Conservation (phyloP, 169 alveolate species). For the Miamiensis avidus region DNA sequence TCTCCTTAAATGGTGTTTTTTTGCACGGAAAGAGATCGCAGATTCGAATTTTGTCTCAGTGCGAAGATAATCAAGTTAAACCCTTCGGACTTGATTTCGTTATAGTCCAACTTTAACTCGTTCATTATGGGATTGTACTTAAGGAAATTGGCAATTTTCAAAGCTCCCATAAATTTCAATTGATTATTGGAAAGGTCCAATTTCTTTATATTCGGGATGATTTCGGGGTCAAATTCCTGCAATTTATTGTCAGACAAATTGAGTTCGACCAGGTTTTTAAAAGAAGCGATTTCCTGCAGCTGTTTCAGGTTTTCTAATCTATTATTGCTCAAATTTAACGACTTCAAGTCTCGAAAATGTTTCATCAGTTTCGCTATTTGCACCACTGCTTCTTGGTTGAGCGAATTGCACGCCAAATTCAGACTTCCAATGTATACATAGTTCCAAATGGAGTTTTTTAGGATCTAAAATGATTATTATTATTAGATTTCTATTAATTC, state of each 20-base stretch:
- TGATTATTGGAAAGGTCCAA: not conserved
- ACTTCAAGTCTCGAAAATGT: no score
- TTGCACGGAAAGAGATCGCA: not conserved
- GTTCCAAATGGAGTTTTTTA: no score
- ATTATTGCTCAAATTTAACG: no score
- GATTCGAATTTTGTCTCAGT: not conserved
- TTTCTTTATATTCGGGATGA: not conserved
- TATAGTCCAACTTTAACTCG: not conserved
- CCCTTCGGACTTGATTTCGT: not conserved
- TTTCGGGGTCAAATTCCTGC: not conserved
- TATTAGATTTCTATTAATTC: no score
- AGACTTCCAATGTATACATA: not conserved
- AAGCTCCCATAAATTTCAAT: not conserved
- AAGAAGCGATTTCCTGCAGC: not conserved
- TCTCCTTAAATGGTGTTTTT: not conserved
- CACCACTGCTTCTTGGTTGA: not conserved
- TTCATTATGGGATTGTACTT: not conserved
- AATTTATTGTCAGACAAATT: not conserved
- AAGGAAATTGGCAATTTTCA: no score
- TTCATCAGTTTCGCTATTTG: not conserved
- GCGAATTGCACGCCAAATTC: not conserved
- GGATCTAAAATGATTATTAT: no score
- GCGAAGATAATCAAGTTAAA: not conserved
- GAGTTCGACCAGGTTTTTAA: not conserved
- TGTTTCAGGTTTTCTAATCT: not conserved